Base-by-base conservation (phyloP, 1,139 yeast species). In the Geotrichum histeridarum region DNA sequence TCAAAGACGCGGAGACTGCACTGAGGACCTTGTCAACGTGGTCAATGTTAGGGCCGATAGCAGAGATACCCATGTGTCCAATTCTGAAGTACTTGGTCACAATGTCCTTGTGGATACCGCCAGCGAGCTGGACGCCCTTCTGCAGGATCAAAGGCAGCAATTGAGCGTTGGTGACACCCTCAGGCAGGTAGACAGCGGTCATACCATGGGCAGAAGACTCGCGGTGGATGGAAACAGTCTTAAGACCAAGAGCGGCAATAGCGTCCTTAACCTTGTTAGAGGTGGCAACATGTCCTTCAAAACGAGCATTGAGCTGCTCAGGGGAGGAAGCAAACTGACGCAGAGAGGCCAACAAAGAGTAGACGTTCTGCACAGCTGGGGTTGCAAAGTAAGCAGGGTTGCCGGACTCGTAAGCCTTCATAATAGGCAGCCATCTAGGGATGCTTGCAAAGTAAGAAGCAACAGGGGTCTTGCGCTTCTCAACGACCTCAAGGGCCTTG, bases 61-160 rank as follows among this genome's bases (percentile, higher is more conserved):
- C 75, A 56, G 82, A 73, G 49, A 80, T 81, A 61, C 97, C 97
- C 98, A 91, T 91, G 73, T 91, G 98, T 32, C 98, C 98, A 58
- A 91, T 83, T 73, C 98, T 82, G 75, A 91, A 88, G 74, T 90
- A 90, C 70, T 86, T 84, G 57, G 87, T 80, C 49, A 82, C 85
- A 64, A 89, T 82, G 27, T 83, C 89, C 72, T 83, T 84, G 74
- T 87, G 94, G 62, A 91, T 84, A 59, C 97, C 97, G 53, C 95
- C 95, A 48, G 97, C 96, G 54, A 91, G 80, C 35, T 84, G 82
- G 66, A 86, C 81, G n/a, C 91, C 95, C 65, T 82, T 80, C 55
- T 77, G 71, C 59, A 84, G 82, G 64, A 88, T 73, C 59, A 75
- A 73, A 38, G 78, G 69, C 54, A 82, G 70, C 55, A 89, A 77